These are phyloP conservation scores for Ilex paraguariensis DNA, from an alignment of 305 asterid genomes.

Conservation along the genomic window DNA sequence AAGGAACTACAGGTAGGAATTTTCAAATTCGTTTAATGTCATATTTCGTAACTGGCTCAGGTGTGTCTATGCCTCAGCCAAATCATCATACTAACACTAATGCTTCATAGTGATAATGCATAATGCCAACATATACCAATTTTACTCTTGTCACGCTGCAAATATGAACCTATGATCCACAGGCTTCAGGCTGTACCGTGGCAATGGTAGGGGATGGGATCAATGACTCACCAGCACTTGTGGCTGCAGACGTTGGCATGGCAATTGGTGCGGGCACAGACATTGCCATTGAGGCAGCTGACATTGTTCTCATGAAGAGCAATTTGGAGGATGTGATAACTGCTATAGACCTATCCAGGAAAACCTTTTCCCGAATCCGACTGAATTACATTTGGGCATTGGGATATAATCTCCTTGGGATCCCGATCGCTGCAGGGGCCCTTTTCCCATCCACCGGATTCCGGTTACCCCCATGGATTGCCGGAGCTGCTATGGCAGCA, in stretches of 20 bases:
- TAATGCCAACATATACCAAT: too few species aligned
- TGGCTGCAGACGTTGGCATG: constrained; percentile 81
- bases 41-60: too few species aligned
- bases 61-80: too few species aligned
- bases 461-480: constrained; percentile 89
- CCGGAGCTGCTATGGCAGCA: constrained; percentile 95
- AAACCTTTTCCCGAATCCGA: constrained; percentile 62
- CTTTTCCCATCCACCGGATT: constrained; percentile 69
- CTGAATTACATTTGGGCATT: constrained; percentile 82
- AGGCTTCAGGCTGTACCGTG: constrained; percentile 64
- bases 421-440: constrained; percentile 87
- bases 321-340: constrained; percentile 81
- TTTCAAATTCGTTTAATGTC: too few species aligned
- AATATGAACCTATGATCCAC: background rate
- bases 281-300: constrained; percentile 87
- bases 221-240: constrained; percentile 91
- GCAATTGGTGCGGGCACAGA: constrained; percentile 95
- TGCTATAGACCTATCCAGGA: constrained; percentile 77
- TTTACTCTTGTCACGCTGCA: background rate
- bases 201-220: constrained; percentile 97
- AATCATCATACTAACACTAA: too few species aligned
- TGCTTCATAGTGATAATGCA: too few species aligned
- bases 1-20: constrained; percentile 55
- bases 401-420: constrained; percentile 66
- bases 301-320: constrained; percentile 78